Evolutionary conservation across 352 stramenopile genomes (phyloP).

Genomic region (Phytophthora multivora): DNA sequence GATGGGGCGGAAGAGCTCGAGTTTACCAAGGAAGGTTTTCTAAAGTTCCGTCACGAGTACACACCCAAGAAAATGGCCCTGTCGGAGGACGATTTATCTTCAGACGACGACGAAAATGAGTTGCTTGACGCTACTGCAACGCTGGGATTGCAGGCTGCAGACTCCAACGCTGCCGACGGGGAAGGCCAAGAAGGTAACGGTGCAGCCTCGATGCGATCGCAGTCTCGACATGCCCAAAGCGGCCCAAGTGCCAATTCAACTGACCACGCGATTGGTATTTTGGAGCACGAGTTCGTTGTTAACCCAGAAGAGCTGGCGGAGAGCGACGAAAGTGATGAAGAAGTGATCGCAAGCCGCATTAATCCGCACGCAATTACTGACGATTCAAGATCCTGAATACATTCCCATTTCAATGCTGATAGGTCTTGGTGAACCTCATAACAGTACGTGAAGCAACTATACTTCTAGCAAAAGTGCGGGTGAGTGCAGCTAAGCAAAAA

Average conservation of each 20-base stretch:
- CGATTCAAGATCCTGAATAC: constrained; percentile 2
- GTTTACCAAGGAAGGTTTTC: constrained; percentile 52
- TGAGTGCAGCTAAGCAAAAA: background rate
- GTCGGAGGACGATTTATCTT: constrained; percentile 42
- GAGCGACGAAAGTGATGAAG: constrained; percentile 33
- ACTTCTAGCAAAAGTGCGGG: background rate
- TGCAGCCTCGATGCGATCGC: constrained; percentile 5
- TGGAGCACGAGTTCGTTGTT: constrained; percentile 27
- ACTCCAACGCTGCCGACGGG: background rate
- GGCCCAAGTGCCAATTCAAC: constrained; percentile 21
- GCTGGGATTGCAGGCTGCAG: background rate
- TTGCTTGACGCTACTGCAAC: constrained; percentile 2
- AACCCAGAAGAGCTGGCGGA: constrained; percentile 35
- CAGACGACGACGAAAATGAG: constrained; percentile 36
- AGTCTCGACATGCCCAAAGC: constrained; percentile 14
- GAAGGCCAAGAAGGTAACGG: background rate
- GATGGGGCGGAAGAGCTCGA: constrained; percentile 34
- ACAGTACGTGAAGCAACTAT: background rate
- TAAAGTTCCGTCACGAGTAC: constrained; percentile 62
- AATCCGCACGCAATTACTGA: background rate
- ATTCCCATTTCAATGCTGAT: background rate
- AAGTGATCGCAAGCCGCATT: constrained; percentile 2
- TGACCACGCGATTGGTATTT: constrained; percentile 12
- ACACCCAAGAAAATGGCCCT: constrained; percentile 32
- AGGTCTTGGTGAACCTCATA: background rate